Conservation (phyloP, 345 rosid genomes). For the Gossypium stocksii region DNA sequence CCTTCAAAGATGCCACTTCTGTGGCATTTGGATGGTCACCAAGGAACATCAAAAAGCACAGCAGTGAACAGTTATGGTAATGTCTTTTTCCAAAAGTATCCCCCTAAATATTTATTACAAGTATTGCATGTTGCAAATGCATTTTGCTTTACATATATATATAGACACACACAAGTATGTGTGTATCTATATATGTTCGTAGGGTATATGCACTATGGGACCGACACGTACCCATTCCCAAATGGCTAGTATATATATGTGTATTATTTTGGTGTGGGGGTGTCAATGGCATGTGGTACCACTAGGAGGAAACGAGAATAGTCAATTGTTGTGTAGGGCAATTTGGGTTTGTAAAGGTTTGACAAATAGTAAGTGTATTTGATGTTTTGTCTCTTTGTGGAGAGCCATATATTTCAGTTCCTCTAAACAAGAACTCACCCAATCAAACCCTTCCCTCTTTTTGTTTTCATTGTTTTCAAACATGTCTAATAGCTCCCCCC, state of each 20-base stretch:
- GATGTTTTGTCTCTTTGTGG: not conserved
- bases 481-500: not conserved
- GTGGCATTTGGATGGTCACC: constrained; percentile 6
- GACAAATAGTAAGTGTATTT: not conserved
- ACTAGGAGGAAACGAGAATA: constrained; percentile 4
- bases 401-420: not conserved
- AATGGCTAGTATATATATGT: too few relatives aligned
- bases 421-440: not conserved
- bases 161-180: not conserved
- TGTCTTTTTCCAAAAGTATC: not conserved
- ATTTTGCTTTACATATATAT: not conserved
- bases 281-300: not conserved
- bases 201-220: not conserved
- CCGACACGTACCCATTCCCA: not conserved
- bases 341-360: too few relatives aligned
- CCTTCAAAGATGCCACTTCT: constrained; percentile 16
- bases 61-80: not conserved
- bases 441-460: not conserved
- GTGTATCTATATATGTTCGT: not conserved
- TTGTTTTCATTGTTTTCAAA: not conserved
- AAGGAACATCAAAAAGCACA: not conserved
- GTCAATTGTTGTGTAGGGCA: too few relatives aligned
- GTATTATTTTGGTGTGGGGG: too few relatives aligned
- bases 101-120: not conserved
- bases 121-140: not conserved